These are phyloP conservation scores for Eutypa lata DNA, from an alignment of 2,329 filamentous ascomycete genomes.

Conservation along the genomic window DNA sequence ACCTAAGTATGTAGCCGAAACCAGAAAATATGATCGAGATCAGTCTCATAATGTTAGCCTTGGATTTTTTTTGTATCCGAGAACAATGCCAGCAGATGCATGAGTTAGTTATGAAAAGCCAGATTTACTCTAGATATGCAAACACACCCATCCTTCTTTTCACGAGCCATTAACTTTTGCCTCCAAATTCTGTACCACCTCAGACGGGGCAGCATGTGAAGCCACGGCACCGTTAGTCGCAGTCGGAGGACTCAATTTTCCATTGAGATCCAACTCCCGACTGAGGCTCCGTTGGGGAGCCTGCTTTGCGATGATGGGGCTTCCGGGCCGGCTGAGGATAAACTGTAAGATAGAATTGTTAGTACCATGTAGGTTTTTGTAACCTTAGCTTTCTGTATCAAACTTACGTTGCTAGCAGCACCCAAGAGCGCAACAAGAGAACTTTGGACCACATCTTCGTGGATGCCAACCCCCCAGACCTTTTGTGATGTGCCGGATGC, in stretches of 20 bases:
- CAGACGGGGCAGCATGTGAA: conserved; percentile 18
- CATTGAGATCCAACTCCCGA: conserved; percentile 33
- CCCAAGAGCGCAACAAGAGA: conserved; percentile 82
- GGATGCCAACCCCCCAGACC: conserved; percentile 89
- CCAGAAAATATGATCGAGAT: neutral
- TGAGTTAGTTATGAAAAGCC: too few relatives aligned
- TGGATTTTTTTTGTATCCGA: neutral
- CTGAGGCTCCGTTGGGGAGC: conserved; percentile 48
- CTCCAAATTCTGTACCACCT: conserved; percentile 35
- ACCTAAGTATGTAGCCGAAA: neutral
- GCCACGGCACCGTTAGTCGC: conserved; percentile 17
- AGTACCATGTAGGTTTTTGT: conserved; percentile 1
- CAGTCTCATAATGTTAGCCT: neutral
- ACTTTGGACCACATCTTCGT: conserved; percentile 88
- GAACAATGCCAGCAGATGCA: neutral
- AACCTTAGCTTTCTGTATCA: neutral
- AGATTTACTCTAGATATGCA: too few relatives aligned
- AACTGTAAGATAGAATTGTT: conserved; percentile 51
- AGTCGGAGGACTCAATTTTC: conserved; percentile 12
- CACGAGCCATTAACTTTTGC: conserved; percentile 36
- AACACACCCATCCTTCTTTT: too few relatives aligned
- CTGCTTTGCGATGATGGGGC: conserved; percentile 62
- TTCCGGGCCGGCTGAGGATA: conserved; percentile 65
- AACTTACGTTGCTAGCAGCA: conserved; percentile 79
- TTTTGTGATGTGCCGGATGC: conserved; percentile 63